A percentile compares a stretch with the other conserved stretches of the same genome.
Evolutionary conservation across 805 yeast genomes (phyloP).

Genomic region (Saccharomyces mikatae): DNA sequence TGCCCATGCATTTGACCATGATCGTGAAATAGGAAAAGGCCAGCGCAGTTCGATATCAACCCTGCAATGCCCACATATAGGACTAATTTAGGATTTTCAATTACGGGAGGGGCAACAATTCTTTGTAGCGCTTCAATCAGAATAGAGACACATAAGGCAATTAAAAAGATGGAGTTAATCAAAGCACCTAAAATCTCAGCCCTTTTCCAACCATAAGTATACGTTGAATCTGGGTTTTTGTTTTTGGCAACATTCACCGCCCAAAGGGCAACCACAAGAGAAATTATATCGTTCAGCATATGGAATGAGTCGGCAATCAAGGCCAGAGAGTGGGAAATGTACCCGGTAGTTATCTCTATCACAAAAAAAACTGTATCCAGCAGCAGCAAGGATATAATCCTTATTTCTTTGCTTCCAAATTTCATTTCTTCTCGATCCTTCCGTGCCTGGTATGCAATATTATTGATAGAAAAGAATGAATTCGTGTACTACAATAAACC

Average conservation of each 20-base stretch:
- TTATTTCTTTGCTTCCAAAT: conserved; percentile 44
- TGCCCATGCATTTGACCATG: conserved; percentile 58
- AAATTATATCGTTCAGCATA: conserved; percentile 88
- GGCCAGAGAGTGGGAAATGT: conserved; percentile 86
- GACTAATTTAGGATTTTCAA: conserved; percentile 70
- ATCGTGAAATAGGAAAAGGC: conserved; percentile 80
- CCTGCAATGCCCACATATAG: conserved; percentile 81
- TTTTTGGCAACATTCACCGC: conserved; percentile 86
- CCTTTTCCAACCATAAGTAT: conserved; percentile 94
- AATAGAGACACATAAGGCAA: conserved; percentile 85
- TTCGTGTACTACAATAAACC: too few species aligned
- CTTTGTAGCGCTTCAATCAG: conserved; percentile 87
- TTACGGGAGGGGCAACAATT: conserved; percentile 65
- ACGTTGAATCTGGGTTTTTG: conserved; percentile 70
- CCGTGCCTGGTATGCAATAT: not conserved
- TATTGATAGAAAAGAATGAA: too few species aligned
- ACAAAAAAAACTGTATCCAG: conserved; percentile 78
- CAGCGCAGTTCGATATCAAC: conserved; percentile 67
- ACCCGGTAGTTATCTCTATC: conserved; percentile 77
- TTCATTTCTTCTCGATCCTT: conserved; percentile 10
- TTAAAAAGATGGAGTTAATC: conserved; percentile 80
- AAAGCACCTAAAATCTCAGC: conserved; percentile 94
- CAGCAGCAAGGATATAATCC: conserved; percentile 60
- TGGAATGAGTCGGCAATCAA: conserved; percentile 92
- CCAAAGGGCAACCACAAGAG: conserved; percentile 84